phyloP scores from a whole-genome alignment of 306 rosid genomes.

The Carpinus fangiana region DNA sequence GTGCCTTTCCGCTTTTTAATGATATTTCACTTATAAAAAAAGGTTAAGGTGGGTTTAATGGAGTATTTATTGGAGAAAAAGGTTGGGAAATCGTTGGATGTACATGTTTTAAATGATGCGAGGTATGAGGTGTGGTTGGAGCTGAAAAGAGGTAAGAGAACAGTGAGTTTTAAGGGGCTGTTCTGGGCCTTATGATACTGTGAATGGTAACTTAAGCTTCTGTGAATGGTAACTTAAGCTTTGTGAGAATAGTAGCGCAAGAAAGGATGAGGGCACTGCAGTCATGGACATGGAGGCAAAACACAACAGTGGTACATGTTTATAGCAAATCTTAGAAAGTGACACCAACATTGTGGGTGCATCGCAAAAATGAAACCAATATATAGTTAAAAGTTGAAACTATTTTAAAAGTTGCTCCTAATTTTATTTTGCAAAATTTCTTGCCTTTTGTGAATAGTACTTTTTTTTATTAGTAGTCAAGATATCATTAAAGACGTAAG shows the following conservation, averaged over 20 bases:
- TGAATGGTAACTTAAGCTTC: not conserved
- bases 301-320: not conserved
- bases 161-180: not conserved
- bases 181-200: not conserved
- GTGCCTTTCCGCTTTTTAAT: too few relatives aligned
- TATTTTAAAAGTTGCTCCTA: too few relatives aligned
- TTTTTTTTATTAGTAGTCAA: too few relatives aligned
- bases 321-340: not conserved
- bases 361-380: not conserved
- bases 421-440: too few relatives aligned
- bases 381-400: too few relatives aligned
- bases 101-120: not conserved
- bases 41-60: not conserved
- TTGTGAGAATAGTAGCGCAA: not conserved
- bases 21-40: too few relatives aligned
- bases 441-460: too few relatives aligned
- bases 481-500: too few relatives aligned
- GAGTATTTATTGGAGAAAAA: not conserved
- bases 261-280: not conserved
- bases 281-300: not conserved
- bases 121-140: not conserved
- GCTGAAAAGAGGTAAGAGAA: not conserved
- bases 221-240: not conserved
- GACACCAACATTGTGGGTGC: not conserved
- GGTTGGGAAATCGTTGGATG: not conserved